Evolutionary conservation across 805 yeast genomes (phyloP).

Genomic region (Candida peoriensis): DNA sequence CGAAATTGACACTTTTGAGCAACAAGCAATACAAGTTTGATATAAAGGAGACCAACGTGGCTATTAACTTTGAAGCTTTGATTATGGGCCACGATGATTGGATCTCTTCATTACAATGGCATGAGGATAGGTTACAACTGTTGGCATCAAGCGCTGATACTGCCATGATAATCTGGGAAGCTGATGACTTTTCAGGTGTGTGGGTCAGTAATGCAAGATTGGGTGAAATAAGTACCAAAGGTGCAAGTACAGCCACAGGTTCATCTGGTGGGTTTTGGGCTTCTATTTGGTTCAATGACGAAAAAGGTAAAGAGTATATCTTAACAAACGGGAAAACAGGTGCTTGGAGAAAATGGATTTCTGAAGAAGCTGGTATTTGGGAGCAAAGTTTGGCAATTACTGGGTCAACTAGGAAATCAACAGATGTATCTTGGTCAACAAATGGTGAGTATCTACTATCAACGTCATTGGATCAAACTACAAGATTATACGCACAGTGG

Average conservation of each 20-base stretch:
- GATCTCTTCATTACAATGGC: constrained; percentile 86
- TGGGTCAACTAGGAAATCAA: constrained; percentile 71
- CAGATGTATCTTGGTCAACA: constrained; percentile 74
- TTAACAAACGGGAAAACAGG: constrained; percentile 91
- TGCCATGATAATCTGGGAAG: constrained; percentile 89
- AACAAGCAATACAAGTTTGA: constrained; percentile 69
- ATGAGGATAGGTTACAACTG: constrained; percentile 47
- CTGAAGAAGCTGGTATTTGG: constrained; percentile 32
- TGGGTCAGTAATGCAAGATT: constrained; percentile 81
- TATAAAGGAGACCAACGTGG: constrained; percentile 35
- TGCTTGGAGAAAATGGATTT: constrained; percentile 75
- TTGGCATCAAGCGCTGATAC: constrained; percentile 91
- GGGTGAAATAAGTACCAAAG: constrained; percentile 92
- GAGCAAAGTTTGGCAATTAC: constrained; percentile 54
- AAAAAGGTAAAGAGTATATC: constrained; percentile 40
- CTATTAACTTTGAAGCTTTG: constrained; percentile 83
- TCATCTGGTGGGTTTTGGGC: constrained; percentile 75
- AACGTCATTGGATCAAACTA: constrained; percentile 91
- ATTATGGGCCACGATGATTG: constrained; percentile 99
- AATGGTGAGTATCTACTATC: constrained; percentile 63
- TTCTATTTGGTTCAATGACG: constrained; percentile 59
- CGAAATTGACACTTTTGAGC: constrained; percentile 49
- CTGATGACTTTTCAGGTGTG: constrained; percentile 78
- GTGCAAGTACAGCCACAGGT: constrained; percentile 98
- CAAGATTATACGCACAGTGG: constrained; percentile 77